Conservation (phyloP, 2,329 filamentous ascomycete genomes). For the Aspergillus brunneoviolaceus region DNA sequence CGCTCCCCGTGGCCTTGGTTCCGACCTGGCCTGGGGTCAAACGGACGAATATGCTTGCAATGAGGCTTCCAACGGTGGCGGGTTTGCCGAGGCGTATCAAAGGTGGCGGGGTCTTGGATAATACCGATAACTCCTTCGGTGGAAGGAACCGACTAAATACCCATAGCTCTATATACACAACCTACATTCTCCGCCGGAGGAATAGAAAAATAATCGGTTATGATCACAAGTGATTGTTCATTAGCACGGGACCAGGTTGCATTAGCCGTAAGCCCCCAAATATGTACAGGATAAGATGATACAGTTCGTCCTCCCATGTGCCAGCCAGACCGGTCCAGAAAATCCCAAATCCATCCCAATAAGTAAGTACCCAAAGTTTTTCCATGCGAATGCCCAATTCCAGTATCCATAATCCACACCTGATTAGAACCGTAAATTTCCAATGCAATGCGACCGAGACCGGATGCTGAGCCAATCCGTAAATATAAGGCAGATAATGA, state of each 20-base stretch:
- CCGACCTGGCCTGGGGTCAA: background rate
- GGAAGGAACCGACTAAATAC: background rate
- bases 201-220: background rate
- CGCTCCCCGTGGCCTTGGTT: background rate
- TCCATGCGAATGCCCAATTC: background rate
- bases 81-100: slow-evolving; percentile 14
- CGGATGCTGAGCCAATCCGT: background rate
- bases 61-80: background rate
- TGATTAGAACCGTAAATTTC: slow-evolving; percentile 1
- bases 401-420: slow-evolving; percentile 4
- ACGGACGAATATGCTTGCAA: slow-evolving; percentile 5
- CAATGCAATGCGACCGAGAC: background rate
- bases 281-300: background rate
- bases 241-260: background rate
- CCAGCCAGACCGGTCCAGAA: background rate
- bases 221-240: background rate
- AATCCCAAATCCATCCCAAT: slow-evolving; percentile 7
- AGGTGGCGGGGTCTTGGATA: slow-evolving; percentile 7
- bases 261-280: background rate
- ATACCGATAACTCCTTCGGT: background rate
- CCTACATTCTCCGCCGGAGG: background rate
- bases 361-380: too few relatives aligned
- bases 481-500: background rate
- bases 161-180: background rate
- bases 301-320: background rate